These are phyloP conservation scores for Tricholoma hemisulphureum DNA, from an alignment of 768 basidiomycete species.

Conservation along the genomic window DNA sequence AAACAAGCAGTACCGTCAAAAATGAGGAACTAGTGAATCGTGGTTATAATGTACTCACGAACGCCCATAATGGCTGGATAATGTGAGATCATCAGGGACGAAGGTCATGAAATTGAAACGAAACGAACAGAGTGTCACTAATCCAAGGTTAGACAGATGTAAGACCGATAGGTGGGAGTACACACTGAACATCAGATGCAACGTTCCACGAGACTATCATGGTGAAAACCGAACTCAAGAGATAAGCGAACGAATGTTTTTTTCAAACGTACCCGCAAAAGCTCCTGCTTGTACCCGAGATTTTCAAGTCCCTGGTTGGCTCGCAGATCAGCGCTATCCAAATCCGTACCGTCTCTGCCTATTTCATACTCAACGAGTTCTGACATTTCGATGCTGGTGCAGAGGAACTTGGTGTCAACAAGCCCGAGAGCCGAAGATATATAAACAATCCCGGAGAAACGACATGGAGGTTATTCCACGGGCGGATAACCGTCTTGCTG, in stretches of 20 bases:
- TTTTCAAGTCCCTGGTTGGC: slow-evolving; percentile 41
- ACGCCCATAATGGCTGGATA: slow-evolving; percentile 57
- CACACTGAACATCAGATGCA: slow-evolving; percentile 57
- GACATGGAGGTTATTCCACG: no score
- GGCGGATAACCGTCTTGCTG: no score
- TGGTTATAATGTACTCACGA: slow-evolving; percentile 38
- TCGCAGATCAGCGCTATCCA: background rate
- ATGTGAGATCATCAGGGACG: slow-evolving; percentile 5
- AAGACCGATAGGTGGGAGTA: background rate
- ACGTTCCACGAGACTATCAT: slow-evolving; percentile 46
- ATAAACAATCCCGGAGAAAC: no score
- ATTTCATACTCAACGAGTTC: background rate
- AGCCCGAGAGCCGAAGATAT: no score
- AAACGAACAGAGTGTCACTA: slow-evolving; percentile 41
- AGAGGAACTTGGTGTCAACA: no score
- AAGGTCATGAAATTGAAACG: background rate
- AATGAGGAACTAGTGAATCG: background rate
- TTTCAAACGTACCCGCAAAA: slow-evolving; percentile 47
- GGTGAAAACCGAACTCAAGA: background rate
- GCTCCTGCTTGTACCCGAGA: slow-evolving; percentile 56
- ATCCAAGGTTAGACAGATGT: background rate
- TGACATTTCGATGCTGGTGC: no score
- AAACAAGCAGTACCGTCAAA: background rate
- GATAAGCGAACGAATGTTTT: background rate
- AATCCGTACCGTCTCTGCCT: background rate